These are phyloP conservation scores for Heliamphora exappendiculata DNA, from an alignment of 148 eudicot species.

Conservation along the genomic window DNA sequence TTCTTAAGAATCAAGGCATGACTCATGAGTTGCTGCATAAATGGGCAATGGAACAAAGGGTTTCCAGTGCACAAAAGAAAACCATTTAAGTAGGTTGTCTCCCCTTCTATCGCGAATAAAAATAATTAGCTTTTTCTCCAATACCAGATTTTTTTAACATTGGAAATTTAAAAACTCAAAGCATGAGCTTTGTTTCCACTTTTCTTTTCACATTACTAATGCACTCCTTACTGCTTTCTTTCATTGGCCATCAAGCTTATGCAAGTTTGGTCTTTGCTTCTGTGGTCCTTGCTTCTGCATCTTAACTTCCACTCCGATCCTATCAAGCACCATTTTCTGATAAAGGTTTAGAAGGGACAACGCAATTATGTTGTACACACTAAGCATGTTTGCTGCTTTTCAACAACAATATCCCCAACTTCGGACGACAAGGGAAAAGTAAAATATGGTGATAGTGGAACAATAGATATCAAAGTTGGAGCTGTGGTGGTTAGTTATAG, in stretches of 20 bases:
- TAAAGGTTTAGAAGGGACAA: neutral
- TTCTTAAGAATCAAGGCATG: neutral
- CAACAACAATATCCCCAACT: neutral
- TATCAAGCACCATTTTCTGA: neutral
- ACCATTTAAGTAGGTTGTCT: neutral
- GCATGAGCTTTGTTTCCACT: neutral
- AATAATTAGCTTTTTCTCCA: neutral
- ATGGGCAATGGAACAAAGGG: neutral
- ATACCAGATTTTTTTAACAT: neutral
- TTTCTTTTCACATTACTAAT: neutral
- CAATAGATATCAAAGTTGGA: neutral
- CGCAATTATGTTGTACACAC: neutral
- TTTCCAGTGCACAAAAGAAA: neutral
- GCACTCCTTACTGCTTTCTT: neutral
- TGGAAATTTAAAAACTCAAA: neutral
- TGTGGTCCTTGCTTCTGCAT: slow-evolving; percentile 1
- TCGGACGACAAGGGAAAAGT: neutral
- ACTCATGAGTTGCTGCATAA: neutral
- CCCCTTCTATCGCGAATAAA: neutral
- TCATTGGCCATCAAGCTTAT: neutral
- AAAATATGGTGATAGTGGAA: neutral
- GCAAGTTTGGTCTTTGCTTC: neutral
- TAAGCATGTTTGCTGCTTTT: neutral
- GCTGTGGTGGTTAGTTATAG: neutral
- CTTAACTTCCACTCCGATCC: neutral